Evolutionary conservation across 108 stramenopile genomes (phyloP).

Genomic region (Conticribra weissflogii): DNA sequence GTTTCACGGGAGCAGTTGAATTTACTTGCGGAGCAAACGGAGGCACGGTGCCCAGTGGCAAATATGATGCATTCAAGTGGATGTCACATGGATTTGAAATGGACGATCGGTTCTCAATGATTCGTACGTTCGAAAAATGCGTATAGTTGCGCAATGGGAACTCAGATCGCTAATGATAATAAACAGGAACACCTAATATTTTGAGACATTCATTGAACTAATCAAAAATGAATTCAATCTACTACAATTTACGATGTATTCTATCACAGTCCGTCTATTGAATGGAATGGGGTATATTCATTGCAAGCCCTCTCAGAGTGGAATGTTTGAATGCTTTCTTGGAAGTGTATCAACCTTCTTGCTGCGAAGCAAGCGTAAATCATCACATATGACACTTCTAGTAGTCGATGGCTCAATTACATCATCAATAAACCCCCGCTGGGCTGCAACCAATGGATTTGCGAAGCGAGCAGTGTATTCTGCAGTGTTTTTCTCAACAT

Average conservation of each 20-base stretch:
- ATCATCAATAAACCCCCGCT: constrained; percentile 95
- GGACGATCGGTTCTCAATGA: constrained; percentile 64
- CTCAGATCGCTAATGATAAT: too few relatives aligned
- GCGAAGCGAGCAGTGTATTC: constrained; percentile 94
- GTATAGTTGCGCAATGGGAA: too few relatives aligned
- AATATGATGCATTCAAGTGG: constrained; percentile 83
- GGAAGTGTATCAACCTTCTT: constrained; percentile 85
- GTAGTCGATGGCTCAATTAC: constrained; percentile 95
- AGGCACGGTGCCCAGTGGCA: constrained; percentile 80
- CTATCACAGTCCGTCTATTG: too few relatives aligned
- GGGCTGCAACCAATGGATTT: constrained; percentile 96
- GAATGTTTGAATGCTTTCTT: constrained; percentile 97
- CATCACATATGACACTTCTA: constrained; percentile 89
- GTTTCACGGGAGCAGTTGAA: constrained; percentile 44
- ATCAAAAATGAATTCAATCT: too few relatives aligned
- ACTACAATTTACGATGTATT: background rate
- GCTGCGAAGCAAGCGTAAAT: constrained; percentile 85
- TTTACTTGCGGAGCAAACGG: constrained; percentile 71
- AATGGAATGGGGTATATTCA: too few relatives aligned
- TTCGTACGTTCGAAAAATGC: too few relatives aligned
- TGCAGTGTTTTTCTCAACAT: constrained; percentile 90
- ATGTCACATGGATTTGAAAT: constrained; percentile 70
- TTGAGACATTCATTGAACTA: too few relatives aligned
- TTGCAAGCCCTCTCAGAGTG: constrained; percentile 78
- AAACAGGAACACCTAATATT: too few relatives aligned